Evolutionary conservation across 2,329 filamentous ascomycete genomes (phyloP), one percentile per base, ranked within the genome.

Genomic region (Diaporthe batatas): DNA sequence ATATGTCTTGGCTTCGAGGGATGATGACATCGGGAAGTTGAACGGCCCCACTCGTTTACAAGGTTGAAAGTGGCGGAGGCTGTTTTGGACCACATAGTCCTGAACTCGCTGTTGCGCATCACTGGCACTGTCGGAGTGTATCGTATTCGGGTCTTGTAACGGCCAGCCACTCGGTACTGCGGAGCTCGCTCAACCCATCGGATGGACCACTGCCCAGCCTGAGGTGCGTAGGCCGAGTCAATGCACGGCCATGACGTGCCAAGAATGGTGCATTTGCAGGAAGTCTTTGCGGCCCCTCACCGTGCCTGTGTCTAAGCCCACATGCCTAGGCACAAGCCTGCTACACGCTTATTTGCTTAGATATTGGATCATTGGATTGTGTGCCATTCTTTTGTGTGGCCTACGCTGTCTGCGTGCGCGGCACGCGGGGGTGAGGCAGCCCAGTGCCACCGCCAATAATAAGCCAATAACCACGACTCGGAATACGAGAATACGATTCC

Each of bases 61-160:
- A 23, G 21, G n/a, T 23, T 47, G 39, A 6, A 65, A 23, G 18
- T 25, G 29, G 10, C 8, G 10, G 21, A 36, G 32, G 42, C 18
- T 64, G 58, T 25, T 51, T 51, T 44, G 44, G 29, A 29, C 32
- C 29, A 65, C 29, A 25, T 51, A 25, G 23, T 51, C n/a, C n/a
- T n/a, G n/a, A 21, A 21, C 44, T 65, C 32, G 21, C 7, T 23
- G 34, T 3, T 36, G 29, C 29, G 2, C 18, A 49, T 34, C 47
- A 42, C 21, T 12, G 39, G n/a, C 47, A 42, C 21, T 12, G 39
- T 16, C 12, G 29, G 42, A 21, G 16, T 51, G 44, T 44, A 51
- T 65, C 59, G 59, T 65, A 65, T 65, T 65, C 59, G 59, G 59
- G 18, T 65, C 59, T 5, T 51, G 59, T 36, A 51, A 65, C 59